A percentile compares a stretch with the other conserved stretches of the same genome.
phyloP scores from a whole-genome alignment of 164 flowering plant species.

The Saururus chinensis region DNA sequence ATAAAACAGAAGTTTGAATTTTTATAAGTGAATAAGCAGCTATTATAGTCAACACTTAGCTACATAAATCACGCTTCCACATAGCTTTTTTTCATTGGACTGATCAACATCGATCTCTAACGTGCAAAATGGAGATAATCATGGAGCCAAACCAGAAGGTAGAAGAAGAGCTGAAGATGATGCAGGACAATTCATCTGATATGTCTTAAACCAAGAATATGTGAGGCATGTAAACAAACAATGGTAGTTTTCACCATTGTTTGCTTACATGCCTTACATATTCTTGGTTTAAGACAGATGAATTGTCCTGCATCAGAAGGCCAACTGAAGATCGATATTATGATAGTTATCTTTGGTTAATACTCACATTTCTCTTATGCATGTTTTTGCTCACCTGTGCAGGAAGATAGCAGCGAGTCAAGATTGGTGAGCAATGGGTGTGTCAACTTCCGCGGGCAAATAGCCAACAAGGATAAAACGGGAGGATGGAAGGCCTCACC shows the following conservation, averaged over 20 bases:
- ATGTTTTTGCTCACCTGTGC: background rate
- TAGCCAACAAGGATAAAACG: conserved; percentile 43
- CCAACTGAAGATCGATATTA: background rate
- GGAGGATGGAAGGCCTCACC: conserved; percentile 81
- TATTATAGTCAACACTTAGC: background rate
- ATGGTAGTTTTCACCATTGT: background rate
- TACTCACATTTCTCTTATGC: background rate
- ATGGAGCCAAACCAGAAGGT: background rate
- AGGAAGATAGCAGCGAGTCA: conserved; percentile 1
- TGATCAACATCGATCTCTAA: background rate
- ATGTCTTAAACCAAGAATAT: too few relatives aligned
- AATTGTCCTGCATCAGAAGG: too few relatives aligned
- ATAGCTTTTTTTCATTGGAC: background rate
- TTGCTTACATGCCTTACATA: too few relatives aligned
- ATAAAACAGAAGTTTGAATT: background rate
- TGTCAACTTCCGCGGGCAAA: conserved; percentile 38
- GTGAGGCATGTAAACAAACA: background rate
- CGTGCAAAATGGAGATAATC: too few relatives aligned
- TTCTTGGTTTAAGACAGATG: too few relatives aligned
- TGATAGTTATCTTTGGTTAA: background rate
- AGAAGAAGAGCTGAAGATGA: too few relatives aligned
- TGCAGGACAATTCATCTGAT: too few relatives aligned
- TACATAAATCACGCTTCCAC: too few relatives aligned
- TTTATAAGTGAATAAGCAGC: background rate
- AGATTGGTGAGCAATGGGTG: conserved; percentile 47